A percentile compares a stretch with the other conserved stretches of the same genome.
phyloP scores from a whole-genome alignment of 2,329 filamentous ascomycete genomes.

The Atkinsonella hypoxylon region DNA sequence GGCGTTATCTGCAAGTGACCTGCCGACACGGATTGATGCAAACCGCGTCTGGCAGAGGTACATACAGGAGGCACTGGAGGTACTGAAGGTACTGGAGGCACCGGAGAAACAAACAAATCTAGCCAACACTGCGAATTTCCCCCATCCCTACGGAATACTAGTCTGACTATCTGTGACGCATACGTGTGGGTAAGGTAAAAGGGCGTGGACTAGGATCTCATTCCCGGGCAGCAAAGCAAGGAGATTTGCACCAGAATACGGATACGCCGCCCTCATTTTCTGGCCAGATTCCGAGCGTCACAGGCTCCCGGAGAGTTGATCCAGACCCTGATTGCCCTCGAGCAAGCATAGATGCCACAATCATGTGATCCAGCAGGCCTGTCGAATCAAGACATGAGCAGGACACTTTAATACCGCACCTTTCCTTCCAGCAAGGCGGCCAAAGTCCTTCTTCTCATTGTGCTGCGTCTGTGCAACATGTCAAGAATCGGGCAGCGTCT shows the following conservation, averaged over 20 bases:
- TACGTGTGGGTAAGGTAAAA: neutral
- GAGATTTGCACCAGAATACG: neutral
- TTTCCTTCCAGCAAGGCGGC: conserved; percentile 1
- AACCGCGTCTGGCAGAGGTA: too few species aligned
- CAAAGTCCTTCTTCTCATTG: neutral
- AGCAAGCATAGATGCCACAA: conserved; percentile 5
- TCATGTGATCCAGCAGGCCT: conserved; percentile 11
- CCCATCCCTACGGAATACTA: neutral
- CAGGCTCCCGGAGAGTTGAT: neutral
- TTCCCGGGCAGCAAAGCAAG: neutral
- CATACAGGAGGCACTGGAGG: too few species aligned
- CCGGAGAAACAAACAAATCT: too few species aligned
- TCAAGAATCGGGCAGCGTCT: neutral
- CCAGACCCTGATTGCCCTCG: neutral
- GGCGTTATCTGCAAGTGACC: too few species aligned
- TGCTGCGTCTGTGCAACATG: conserved; percentile 1
- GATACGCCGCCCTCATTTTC: neutral
- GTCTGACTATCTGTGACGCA: neutral
- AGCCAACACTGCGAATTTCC: too few species aligned
- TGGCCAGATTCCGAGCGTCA: neutral
- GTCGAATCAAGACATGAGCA: conserved; percentile 10
- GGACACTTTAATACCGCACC: conserved; percentile 4
- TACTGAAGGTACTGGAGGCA: too few species aligned
- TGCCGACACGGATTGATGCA: too few species aligned
- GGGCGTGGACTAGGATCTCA: neutral